Percentiles rank a stretch among this genome's conserved stretches.
Conservation (phyloP, 1,139 yeast genomes). For the Petasospora fabianii region DNA sequence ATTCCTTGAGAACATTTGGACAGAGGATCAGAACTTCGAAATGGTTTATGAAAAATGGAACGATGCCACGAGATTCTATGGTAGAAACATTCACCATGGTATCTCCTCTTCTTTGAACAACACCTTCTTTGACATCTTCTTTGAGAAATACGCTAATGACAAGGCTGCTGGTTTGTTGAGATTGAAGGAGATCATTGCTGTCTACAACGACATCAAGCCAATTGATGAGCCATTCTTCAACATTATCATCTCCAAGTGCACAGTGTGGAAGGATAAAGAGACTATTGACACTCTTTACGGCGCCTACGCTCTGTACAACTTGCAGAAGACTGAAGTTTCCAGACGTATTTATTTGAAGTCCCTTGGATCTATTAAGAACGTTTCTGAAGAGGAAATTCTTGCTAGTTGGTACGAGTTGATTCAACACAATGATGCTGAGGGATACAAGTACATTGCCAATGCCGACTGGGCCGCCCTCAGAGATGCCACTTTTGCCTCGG, state of each 20-base stretch:
- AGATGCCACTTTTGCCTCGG: slow-evolving; percentile 60
- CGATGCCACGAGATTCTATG: slow-evolving; percentile 56
- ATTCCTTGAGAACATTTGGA: slow-evolving; percentile 61
- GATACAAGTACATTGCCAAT: slow-evolving; percentile 62
- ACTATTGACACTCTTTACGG: slow-evolving; percentile 49
- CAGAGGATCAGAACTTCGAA: slow-evolving; percentile 52
- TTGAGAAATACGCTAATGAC: slow-evolving; percentile 52
- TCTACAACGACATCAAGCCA: slow-evolving; percentile 53
- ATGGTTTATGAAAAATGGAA: slow-evolving; percentile 63
- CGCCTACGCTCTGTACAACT: slow-evolving; percentile 57
- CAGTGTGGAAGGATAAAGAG: slow-evolving; percentile 63
- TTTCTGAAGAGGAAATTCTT: slow-evolving; percentile 52
- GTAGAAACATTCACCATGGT: slow-evolving; percentile 59
- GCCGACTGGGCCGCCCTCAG: slow-evolving; percentile 89
- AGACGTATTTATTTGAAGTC: slow-evolving; percentile 76
- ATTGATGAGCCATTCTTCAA: slow-evolving; percentile 78
- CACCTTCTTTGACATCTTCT: slow-evolving; percentile 64
- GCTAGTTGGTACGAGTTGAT: slow-evolving; percentile 60
- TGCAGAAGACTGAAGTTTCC: slow-evolving; percentile 65
- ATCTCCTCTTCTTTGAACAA: slow-evolving; percentile 66
- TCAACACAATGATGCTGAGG: slow-evolving; percentile 47
- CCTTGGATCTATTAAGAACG: slow-evolving; percentile 55
- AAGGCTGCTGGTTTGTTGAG: slow-evolving; percentile 52
- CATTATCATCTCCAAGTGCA: slow-evolving; percentile 65
- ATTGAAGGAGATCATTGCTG: slow-evolving; percentile 54